Percentiles rank a stretch among this genome's conserved stretches.
Conservation (phyloP, 352 stramenopile genomes). For the Lagenidium sp. region DNA sequence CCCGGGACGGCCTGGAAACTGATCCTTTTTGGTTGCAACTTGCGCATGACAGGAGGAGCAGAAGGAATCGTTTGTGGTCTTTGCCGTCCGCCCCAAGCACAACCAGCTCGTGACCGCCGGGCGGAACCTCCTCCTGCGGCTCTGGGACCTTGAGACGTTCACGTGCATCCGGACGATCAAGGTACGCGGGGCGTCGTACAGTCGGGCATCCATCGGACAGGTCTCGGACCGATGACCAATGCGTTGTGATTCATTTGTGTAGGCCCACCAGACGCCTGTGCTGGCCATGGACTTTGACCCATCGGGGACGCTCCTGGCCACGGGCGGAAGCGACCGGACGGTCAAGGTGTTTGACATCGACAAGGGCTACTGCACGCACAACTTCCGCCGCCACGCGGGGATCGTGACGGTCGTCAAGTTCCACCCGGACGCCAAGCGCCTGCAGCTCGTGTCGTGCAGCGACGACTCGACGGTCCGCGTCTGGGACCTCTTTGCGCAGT, state of each 20-base stretch:
- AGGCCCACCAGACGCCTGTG: conserved; percentile 58
- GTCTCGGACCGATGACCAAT: no score
- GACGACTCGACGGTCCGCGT: conserved; percentile 72
- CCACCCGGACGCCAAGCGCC: conserved; percentile 49
- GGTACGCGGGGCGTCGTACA: neutral
- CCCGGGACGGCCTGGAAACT: no score
- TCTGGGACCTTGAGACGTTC: conserved; percentile 82
- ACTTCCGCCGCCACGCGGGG: conserved; percentile 80
- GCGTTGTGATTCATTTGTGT: no score
- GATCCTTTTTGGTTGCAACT: no score
- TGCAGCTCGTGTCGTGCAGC: conserved; percentile 70
- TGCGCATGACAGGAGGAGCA: conserved; percentile 43
- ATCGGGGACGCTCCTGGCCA: conserved; percentile 91
- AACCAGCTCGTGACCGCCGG: conserved; percentile 82
- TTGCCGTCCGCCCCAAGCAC: conserved; percentile 55
- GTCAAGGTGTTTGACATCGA: conserved; percentile 94
- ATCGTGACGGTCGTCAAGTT: conserved; percentile 88
- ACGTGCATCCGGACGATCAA: conserved; percentile 76
- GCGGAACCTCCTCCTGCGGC: conserved; percentile 72
- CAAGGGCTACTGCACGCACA: conserved; percentile 92
- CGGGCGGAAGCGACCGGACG: conserved; percentile 92
- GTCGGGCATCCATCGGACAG: no score
- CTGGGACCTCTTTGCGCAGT: conserved; percentile 81
- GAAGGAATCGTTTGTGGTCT: conserved; percentile 81
- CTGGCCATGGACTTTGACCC: conserved; percentile 86